Percentiles rank a stretch among this genome's conserved stretches.
These are phyloP conservation scores for Schwanniomyces sp. DNA, from an alignment of 805 yeast genomes.

Conservation along the genomic window DNA sequence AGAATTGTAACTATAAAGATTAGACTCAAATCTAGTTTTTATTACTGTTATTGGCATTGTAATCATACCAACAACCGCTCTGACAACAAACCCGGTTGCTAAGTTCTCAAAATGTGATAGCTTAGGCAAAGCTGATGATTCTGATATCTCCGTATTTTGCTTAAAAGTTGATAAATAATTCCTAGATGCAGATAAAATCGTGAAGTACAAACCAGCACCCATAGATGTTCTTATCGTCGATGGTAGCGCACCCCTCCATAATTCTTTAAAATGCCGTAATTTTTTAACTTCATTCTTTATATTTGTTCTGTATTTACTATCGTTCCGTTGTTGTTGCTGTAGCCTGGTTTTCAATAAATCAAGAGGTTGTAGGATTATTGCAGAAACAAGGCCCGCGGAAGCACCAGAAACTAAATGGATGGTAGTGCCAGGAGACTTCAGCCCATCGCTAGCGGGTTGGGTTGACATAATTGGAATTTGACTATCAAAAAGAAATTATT, in stretches of 20 bases:
- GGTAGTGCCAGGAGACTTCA: constrained; percentile 2
- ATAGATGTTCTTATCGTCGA: constrained; percentile 86
- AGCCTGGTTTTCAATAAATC: constrained; percentile 86
- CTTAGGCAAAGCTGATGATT: constrained; percentile 54
- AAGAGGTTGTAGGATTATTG: constrained; percentile 81
- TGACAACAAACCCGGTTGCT: constrained; percentile 70
- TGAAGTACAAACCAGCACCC: constrained; percentile 85
- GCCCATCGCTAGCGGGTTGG: constrained; percentile 1
- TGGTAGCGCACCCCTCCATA: constrained; percentile 95
- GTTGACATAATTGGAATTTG: not conserved
- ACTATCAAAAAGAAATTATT: not conserved
- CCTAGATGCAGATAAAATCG: constrained; percentile 67
- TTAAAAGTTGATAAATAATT: constrained; percentile 41
- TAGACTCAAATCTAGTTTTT: constrained; percentile 87
- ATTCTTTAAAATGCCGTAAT: constrained; percentile 41
- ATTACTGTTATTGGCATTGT: constrained; percentile 95
- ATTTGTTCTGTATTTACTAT: constrained; percentile 23
- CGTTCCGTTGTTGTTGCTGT: constrained; percentile 43
- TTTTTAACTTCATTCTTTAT: constrained; percentile 43
- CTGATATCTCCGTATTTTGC: constrained; percentile 2
- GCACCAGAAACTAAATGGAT: constrained; percentile 79
- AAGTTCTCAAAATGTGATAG: constrained; percentile 70
- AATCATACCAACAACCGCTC: constrained; percentile 78
- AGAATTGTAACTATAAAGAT: constrained; percentile 66
- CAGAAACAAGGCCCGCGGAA: constrained; percentile 78